These are phyloP conservation scores for Rhipidocladum racemiflorum DNA, from an alignment of 176 grass and related monocot genomes.

Conservation along the genomic window DNA sequence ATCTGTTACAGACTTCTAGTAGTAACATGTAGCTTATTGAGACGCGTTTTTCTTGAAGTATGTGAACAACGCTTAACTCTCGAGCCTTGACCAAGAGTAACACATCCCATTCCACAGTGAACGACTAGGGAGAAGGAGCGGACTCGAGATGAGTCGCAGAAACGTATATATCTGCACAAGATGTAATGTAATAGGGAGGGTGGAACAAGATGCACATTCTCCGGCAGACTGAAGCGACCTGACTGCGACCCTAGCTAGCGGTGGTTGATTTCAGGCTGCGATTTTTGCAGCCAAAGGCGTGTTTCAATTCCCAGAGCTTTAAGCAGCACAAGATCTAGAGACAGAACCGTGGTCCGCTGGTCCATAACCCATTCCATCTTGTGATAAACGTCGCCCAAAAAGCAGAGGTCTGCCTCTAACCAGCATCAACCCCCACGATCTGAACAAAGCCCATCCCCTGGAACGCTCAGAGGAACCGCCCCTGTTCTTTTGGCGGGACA, in stretches of 20 bases:
- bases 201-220: conserved; percentile 30
- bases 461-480: not conserved
- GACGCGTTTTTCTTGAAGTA: not conserved
- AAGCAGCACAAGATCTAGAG: not conserved
- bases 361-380: not conserved
- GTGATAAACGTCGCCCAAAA: not conserved
- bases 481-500: not conserved
- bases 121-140: not conserved
- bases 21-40: not conserved
- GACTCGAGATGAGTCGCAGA: conserved; percentile 11
- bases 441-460: not conserved
- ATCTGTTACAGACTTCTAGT: not conserved
- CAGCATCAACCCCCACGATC: not conserved
- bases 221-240: not conserved
- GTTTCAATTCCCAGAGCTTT: not conserved
- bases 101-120: not conserved
- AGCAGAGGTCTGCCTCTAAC: not conserved
- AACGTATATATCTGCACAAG: not conserved
- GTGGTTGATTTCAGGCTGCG: not conserved
- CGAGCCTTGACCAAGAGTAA: not conserved
- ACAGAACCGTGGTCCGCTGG: not conserved
- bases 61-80: not conserved
- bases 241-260: not conserved
- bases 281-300: not conserved
- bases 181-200: not conserved